Evolutionary conservation across 306 rosid genomes (phyloP).

Genomic region (Corylus avellana): DNA sequence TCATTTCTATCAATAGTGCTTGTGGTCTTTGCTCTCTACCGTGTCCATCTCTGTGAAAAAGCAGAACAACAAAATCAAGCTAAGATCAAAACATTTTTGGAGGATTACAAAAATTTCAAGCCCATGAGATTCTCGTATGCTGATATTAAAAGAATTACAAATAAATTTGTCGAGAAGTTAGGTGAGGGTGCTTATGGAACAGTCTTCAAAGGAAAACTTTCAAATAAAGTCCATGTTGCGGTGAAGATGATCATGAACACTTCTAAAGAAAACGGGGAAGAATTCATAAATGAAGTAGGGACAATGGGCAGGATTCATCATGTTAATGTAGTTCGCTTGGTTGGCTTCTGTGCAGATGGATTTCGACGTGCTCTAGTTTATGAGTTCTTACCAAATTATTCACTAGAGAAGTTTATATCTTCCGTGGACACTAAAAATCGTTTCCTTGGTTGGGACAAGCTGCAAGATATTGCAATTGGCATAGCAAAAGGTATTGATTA

Average conservation of each 20-base stretch:
- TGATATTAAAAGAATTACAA: slow-evolving; percentile 12
- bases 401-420: too few relatives aligned
- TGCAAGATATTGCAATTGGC: too few relatives aligned
- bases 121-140: slow-evolving; percentile 21
- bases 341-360: slow-evolving; percentile 16
- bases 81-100: background rate
- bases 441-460: too few relatives aligned
- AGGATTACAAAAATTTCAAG: background rate
- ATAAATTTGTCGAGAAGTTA: background rate
- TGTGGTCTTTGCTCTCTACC: background rate
- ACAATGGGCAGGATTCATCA: slow-evolving; percentile 6
- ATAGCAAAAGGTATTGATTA: background rate
- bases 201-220: background rate
- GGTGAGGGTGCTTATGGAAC: slow-evolving; percentile 5
- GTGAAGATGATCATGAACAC: background rate
- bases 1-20: background rate
- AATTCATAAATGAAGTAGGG: slow-evolving; percentile 20
- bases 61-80: background rate
- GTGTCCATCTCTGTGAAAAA: background rate
- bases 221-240: background rate
- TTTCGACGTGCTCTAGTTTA: background rate
- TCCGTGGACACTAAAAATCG: too few relatives aligned
- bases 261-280: background rate
- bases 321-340: slow-evolving; percentile 19
- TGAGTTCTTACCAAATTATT: background rate